Base-by-base conservation (phyloP, 2,329 filamentous ascomycete genomes). In the Hypoxylon sp. region DNA sequence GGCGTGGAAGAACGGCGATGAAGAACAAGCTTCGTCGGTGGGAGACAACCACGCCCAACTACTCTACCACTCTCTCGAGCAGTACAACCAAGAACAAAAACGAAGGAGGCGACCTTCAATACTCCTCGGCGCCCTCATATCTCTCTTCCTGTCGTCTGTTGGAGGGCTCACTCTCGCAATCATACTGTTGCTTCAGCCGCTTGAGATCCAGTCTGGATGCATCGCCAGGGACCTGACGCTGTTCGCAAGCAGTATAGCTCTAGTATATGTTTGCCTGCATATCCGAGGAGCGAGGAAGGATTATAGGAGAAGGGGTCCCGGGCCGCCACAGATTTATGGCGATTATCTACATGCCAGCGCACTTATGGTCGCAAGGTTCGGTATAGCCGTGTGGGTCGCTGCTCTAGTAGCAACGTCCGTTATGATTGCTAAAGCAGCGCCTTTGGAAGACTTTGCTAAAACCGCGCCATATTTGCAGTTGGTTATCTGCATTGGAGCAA, bases 201-300 rank as follows among this genome's bases (percentile, higher is more conserved):
- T 65, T 30, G 67, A 70, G 12, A 55, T 71, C 1, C 61, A 70
- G 40, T 64, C 69, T 3, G 68, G 71, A 45, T 73, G 72, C 26
- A 72, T 78, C 24, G 68, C 76, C 9, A 72, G 77, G 11, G 72
- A 77, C 46, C 64, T 77, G 6, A 67, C 78, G 4, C 60, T 79
- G 36, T 74, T 75, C 48, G 73, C 75, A 11, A 70, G 71, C 1
- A 49, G 54, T 0, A 60, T 75, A 44, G 70, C 74, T 0, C 16
- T 76, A 3, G 46, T 76, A 4, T 77, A 78, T 20, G 71, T 74
- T 6, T 64, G 54, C 12, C 45, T 79, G 26, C 77, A 78, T 57
- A 50, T 77, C 33, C 63, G 68, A 18, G 75, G 71, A 4, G 73
- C 75, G 1, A 61, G 73, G 40, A 74, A 62, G 32, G 64, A 72